Percentiles rank a stretch among this genome's conserved stretches.
Evolutionary conservation across 1,139 yeast species (phyloP).

Genomic region (Blastobotrys buckinghamii): DNA sequence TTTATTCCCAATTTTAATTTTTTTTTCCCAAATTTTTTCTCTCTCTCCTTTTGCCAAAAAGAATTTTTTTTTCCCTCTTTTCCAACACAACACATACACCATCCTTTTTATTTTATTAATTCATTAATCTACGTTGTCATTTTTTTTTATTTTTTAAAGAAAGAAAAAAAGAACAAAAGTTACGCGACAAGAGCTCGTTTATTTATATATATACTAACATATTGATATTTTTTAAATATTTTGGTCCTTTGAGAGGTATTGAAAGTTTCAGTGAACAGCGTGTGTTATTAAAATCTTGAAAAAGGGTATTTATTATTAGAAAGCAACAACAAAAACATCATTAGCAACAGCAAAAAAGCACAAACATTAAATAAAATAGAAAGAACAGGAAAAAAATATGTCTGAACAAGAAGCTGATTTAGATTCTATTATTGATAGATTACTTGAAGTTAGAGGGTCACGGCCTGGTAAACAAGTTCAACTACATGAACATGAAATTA

Average conservation of each 20-base stretch:
- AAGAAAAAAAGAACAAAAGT: not conserved
- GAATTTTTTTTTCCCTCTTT: not conserved
- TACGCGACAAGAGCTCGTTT: no score
- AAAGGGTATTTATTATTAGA: no score
- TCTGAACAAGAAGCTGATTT: conserved; percentile 71
- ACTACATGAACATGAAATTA: conserved; percentile 87
- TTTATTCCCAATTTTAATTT: not conserved
- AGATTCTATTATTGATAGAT: conserved; percentile 94
- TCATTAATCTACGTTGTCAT: no score
- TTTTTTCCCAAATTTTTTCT: not conserved
- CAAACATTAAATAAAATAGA: not conserved
- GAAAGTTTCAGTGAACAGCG: no score
- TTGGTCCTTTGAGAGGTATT: no score
- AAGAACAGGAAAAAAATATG: conserved; percentile 1
- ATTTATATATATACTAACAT: no score
- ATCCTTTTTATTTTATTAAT: not conserved
- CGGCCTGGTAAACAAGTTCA: conserved; percentile 98
- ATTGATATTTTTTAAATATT: no score
- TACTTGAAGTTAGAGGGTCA: conserved; percentile 94
- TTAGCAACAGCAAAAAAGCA: not conserved
- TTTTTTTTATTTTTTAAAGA: not conserved
- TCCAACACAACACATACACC: not conserved
- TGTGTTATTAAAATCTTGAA: no score
- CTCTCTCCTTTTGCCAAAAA: not conserved
- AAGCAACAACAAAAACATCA: not conserved